Conservation (phyloP, 805 yeast species). For the Barnettozyma salicaria region DNA sequence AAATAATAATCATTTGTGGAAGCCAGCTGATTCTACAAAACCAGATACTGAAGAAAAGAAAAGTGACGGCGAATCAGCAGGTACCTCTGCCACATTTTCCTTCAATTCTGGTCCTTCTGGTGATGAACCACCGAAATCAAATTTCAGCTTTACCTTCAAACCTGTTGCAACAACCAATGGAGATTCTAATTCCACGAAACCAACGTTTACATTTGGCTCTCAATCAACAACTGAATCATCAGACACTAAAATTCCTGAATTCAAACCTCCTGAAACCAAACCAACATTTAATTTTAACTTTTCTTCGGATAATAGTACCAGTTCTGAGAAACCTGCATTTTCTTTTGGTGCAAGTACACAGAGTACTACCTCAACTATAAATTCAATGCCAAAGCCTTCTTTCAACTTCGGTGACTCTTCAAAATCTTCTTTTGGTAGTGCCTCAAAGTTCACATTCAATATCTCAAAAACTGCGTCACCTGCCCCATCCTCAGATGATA, state of each 20-base stretch:
- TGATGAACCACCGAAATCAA: slow-evolving; percentile 6
- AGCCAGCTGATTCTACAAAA: slow-evolving; percentile 21
- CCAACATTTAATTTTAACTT: slow-evolving; percentile 19
- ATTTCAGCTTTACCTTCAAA: slow-evolving; percentile 3
- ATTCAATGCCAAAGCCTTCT: slow-evolving; percentile 22
- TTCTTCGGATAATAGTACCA: slow-evolving; percentile 8
- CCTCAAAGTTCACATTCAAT: slow-evolving; percentile 18
- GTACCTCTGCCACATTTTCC: slow-evolving; percentile 20
- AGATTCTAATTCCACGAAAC: slow-evolving; percentile 7
- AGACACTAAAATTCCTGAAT: too few relatives aligned
- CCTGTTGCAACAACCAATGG: slow-evolving; percentile 18
- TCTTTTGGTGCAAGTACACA: slow-evolving; percentile 15
- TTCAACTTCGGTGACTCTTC: slow-evolving; percentile 28
- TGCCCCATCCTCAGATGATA: slow-evolving; percentile 14
- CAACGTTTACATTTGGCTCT: slow-evolving; percentile 25
- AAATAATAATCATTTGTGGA: slow-evolving; percentile 21
- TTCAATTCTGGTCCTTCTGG: slow-evolving; percentile 23
- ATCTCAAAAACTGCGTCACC: slow-evolving; percentile 18
- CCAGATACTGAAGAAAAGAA: slow-evolving; percentile 9
- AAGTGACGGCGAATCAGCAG: background rate
- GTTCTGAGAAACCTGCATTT: slow-evolving; percentile 18
- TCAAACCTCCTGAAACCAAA: slow-evolving; percentile 5
- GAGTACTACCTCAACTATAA: slow-evolving; percentile 8
- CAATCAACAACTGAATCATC: too few relatives aligned
- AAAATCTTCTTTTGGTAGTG: slow-evolving; percentile 27